phyloP scores from a whole-genome alignment of 2,329 filamentous ascomycete genomes.

The Aspergillus cejpii region DNA sequence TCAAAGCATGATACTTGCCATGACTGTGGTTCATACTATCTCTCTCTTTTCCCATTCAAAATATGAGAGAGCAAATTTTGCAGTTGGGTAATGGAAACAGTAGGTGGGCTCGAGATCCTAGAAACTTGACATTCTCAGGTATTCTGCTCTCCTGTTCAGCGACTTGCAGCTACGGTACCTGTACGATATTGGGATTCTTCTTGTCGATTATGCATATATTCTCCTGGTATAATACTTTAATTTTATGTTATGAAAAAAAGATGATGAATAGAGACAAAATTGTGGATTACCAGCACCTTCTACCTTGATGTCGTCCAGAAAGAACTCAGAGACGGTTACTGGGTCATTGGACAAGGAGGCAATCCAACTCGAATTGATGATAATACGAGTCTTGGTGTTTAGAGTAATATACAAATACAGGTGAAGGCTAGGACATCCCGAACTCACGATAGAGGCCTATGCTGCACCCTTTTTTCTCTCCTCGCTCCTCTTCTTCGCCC shows the following conservation, averaged over 20 bases:
- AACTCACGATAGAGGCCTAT: constrained; percentile 4
- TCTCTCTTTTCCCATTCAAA: neutral
- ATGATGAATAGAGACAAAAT: constrained; percentile 3
- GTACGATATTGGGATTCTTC: neutral
- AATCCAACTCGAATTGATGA: constrained; percentile 10
- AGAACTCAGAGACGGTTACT: too few relatives aligned
- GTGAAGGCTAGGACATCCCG: constrained; percentile 9
- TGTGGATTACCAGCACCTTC: too few relatives aligned
- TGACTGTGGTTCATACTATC: neutral
- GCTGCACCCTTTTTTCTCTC: constrained; percentile 61
- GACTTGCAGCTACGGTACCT: neutral
- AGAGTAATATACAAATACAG: constrained; percentile 12
- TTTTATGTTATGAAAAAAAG: neutral
- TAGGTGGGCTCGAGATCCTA: too few relatives aligned
- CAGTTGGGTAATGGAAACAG: too few relatives aligned
- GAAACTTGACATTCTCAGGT: neutral
- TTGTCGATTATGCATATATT: neutral
- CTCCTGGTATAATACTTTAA: neutral
- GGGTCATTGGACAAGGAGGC: neutral
- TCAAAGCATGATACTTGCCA: constrained; percentile 21
- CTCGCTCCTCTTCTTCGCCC: constrained; percentile 74
- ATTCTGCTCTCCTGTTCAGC: neutral
- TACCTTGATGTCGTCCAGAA: too few relatives aligned
- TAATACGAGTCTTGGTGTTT: neutral
- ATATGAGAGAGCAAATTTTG: neutral